Evolutionary conservation across 2,329 filamentous ascomycete species (phyloP).

Genomic region (Cladosporium austrohemisphaericum): DNA sequence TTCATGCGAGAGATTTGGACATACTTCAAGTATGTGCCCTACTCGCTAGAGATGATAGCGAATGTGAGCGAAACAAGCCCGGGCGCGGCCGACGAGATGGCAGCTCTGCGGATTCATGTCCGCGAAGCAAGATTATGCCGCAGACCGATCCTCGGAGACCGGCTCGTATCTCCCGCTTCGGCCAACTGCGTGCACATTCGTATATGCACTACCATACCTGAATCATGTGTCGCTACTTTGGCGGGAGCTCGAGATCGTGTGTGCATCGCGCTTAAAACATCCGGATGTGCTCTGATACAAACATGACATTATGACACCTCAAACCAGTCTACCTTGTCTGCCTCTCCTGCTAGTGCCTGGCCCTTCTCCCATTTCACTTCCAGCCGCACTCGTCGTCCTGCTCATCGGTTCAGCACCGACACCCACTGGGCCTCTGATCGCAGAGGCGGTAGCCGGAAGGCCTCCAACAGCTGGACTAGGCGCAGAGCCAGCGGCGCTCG

Average conservation of each 20-base stretch:
- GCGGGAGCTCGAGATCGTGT: no score
- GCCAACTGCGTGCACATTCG: background rate
- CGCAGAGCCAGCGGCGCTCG: slow-evolving; percentile 12
- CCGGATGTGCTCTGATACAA: no score
- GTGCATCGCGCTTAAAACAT: no score
- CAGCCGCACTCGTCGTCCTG: slow-evolving; percentile 21
- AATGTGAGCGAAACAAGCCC: background rate
- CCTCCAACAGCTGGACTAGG: slow-evolving; percentile 17
- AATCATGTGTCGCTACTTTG: slow-evolving; percentile 9
- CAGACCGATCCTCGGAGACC: no score
- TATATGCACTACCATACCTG: background rate
- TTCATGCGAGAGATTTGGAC: background rate
- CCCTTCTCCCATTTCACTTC: slow-evolving; percentile 22
- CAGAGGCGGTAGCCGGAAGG: slow-evolving; percentile 28
- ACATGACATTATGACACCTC: no score
- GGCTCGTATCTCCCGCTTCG: no score
- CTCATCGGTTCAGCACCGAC: slow-evolving; percentile 29
- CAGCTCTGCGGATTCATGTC: no score
- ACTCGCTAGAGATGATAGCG: no score
- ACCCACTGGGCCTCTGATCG: slow-evolving; percentile 20
- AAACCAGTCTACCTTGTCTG: slow-evolving; percentile 13
- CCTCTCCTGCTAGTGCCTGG: slow-evolving; percentile 7
- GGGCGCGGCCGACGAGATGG: background rate
- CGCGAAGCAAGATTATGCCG: no score
- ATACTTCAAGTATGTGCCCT: no score